phyloP scores from a whole-genome alignment of 805 yeast genomes.

The Debaryomyces castellii region DNA sequence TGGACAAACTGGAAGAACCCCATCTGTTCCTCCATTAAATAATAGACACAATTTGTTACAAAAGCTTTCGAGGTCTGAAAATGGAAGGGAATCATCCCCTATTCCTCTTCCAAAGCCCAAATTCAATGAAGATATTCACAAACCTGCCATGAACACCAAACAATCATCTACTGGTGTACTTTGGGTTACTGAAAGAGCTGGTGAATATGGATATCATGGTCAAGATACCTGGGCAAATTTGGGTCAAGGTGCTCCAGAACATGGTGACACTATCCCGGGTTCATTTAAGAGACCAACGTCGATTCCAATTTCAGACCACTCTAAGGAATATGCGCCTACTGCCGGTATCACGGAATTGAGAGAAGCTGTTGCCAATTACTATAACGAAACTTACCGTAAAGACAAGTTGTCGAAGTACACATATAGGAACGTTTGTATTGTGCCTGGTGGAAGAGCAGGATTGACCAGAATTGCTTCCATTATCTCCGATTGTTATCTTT shows the following conservation, averaged over 20 bases:
- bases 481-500: slow-evolving; percentile 55
- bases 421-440: slow-evolving; percentile 59
- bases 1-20: slow-evolving; percentile 15
- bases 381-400: slow-evolving; percentile 53
- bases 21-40: slow-evolving; percentile 11
- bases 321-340: slow-evolving; percentile 60
- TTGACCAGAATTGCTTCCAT: slow-evolving; percentile 62
- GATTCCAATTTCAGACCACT: slow-evolving; percentile 46
- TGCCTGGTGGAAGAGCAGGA: slow-evolving; percentile 67
- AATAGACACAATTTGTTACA: slow-evolving; percentile 22
- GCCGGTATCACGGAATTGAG: slow-evolving; percentile 55
- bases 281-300: slow-evolving; percentile 53
- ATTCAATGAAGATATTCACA: slow-evolving; percentile 42
- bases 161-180: slow-evolving; percentile 64
- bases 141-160: slow-evolving; percentile 58
- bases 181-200: slow-evolving; percentile 64
- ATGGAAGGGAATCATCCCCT: slow-evolving; percentile 45
- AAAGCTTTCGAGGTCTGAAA: slow-evolving; percentile 29
- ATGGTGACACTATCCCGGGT: slow-evolving; percentile 57
- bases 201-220: slow-evolving; percentile 51
- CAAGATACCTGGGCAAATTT: slow-evolving; percentile 55
- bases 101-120: slow-evolving; percentile 51
- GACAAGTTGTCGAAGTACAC: slow-evolving; percentile 53
- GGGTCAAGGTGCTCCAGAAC: slow-evolving; percentile 68
- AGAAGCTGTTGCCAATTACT: slow-evolving; percentile 57